These are phyloP conservation scores for Chenopodium berlandieri DNA, from an alignment of 148 eudicot genomes.

Conservation along the genomic window DNA sequence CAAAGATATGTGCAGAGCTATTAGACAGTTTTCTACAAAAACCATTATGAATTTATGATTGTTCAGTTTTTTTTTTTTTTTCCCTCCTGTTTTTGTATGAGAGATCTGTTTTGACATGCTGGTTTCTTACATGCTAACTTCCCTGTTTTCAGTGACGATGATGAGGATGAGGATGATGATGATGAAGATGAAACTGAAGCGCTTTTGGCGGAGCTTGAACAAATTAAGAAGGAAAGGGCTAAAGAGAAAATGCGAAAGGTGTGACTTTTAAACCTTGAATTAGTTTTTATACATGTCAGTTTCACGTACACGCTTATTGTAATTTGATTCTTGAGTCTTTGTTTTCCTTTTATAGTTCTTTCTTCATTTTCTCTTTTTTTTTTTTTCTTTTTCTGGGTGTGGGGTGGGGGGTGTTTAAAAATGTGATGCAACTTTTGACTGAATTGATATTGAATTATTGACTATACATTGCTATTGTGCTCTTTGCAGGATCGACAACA, in stretches of 20 bases:
- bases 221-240: conserved; percentile 83
- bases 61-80: not conserved
- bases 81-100: not conserved
- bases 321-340: too few relatives aligned
- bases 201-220: conserved; percentile 88
- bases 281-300: too few relatives aligned
- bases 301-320: too few relatives aligned
- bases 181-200: conserved; percentile 98
- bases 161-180: conserved; percentile 63
- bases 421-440: not conserved
- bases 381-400: too few relatives aligned
- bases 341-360: too few relatives aligned
- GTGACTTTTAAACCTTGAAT: not conserved
- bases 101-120: not conserved
- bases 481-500: conserved; percentile 55
- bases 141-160: conserved; percentile 44
- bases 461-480: not conserved
- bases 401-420: not conserved
- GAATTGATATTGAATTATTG: not conserved
- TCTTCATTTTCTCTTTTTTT: too few relatives aligned
- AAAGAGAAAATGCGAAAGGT: conserved; percentile 80
- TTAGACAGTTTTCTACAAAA: too few relatives aligned
- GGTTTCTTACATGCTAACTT: not conserved
- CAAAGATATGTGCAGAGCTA: not conserved
- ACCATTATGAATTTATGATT: not conserved